Conservation (phyloP, 2,329 filamentous ascomycete genomes). For the Xylaria sp. region DNA sequence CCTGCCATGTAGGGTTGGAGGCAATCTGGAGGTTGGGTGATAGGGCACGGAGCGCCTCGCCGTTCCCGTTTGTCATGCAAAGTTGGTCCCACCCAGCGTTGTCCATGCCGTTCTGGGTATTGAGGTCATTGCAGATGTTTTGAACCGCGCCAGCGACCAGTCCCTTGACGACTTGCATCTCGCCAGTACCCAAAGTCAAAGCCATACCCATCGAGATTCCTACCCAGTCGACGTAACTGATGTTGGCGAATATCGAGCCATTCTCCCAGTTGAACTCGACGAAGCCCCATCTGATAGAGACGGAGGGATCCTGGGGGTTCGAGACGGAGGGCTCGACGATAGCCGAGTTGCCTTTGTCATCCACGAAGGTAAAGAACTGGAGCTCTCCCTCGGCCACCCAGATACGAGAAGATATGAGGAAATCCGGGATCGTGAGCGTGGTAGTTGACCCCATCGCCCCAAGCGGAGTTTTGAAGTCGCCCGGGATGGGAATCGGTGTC, state of each 20-base stretch:
- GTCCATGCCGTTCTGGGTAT: constrained; percentile 51
- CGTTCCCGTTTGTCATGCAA: constrained; percentile 52
- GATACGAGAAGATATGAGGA: constrained; percentile 54
- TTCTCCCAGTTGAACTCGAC: constrained; percentile 57
- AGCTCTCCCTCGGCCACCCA: constrained; percentile 55
- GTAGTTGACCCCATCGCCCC: constrained; percentile 51
- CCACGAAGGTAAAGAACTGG: constrained; percentile 51
- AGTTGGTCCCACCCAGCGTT: constrained; percentile 57
- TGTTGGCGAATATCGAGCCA: constrained; percentile 57
- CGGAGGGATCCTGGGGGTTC: constrained; percentile 56
- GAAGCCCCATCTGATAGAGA: constrained; percentile 60
- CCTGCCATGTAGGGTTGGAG: constrained; percentile 50
- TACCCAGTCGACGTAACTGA: constrained; percentile 63
- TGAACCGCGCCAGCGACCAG: constrained; percentile 51
- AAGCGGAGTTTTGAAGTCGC: constrained; percentile 52
- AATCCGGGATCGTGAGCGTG: constrained; percentile 53
- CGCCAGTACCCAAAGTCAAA: constrained; percentile 52
- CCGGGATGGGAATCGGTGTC: constrained; percentile 48
- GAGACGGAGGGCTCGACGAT: constrained; percentile 61
- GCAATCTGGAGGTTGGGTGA: constrained; percentile 56
- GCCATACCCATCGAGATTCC: constrained; percentile 62
- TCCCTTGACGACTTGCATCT: constrained; percentile 53
- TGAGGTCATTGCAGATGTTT: constrained; percentile 55
- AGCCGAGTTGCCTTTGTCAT: constrained; percentile 42
- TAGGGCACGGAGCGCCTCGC: constrained; percentile 56